These are phyloP conservation scores for Mrakia blollopis DNA, from an alignment of 768 basidiomycete species.

Conservation along the genomic window DNA sequence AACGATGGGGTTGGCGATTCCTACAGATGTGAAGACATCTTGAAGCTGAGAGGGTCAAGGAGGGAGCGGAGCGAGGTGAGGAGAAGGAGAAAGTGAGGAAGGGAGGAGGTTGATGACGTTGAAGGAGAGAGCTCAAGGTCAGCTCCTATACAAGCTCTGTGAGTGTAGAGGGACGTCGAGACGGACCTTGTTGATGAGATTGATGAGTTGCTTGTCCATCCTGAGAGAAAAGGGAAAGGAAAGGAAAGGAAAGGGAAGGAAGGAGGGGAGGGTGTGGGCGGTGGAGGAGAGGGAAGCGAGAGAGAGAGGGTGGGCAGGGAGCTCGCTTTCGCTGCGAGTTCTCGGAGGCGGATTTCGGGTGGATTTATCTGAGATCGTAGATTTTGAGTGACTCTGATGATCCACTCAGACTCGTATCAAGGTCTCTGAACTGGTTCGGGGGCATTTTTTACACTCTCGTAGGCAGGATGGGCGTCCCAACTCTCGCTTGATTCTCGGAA, in stretches of 20 bases:
- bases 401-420: too few species aligned
- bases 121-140: neutral
- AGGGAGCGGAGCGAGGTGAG: neutral
- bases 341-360: neutral
- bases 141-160: neutral
- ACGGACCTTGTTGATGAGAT: conserved; percentile 46
- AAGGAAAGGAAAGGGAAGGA: neutral
- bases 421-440: too few species aligned
- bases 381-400: neutral
- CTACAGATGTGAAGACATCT: conserved; percentile 41
- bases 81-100: conserved; percentile 36
- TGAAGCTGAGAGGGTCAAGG: conserved; percentile 19
- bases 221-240: neutral
- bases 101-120: neutral
- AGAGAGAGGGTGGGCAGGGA: neutral
- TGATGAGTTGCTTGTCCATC: conserved; percentile 47
- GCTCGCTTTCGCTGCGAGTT: neutral
- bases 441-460: neutral
- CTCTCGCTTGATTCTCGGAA: neutral
- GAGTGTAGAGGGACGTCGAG: too few species aligned
- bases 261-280: neutral
- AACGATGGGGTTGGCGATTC: conserved; percentile 44
- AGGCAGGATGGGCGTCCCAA: neutral
- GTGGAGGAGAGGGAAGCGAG: neutral
- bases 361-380: neutral